Evolutionary conservation across 2,329 filamentous ascomycete species (phyloP).

Genomic region (Fusarium sp.): DNA sequence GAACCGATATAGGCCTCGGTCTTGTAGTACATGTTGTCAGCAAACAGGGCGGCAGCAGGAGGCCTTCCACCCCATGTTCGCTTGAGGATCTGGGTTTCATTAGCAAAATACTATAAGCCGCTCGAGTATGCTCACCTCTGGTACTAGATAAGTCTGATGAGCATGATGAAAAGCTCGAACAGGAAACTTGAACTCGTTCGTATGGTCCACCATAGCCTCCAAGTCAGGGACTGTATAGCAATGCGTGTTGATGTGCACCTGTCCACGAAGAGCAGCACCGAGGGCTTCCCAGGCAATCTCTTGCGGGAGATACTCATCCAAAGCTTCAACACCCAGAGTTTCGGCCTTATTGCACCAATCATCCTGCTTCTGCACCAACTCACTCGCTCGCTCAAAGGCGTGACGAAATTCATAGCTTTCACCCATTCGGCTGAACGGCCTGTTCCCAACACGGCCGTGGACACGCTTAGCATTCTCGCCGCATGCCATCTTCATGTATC

Average conservation of each 20-base stretch:
- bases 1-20: conserved; percentile 72
- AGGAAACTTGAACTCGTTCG: conserved; percentile 76
- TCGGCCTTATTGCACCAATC: conserved; percentile 74
- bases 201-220: conserved; percentile 76
- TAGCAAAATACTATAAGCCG: not conserved
- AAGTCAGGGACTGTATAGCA: conserved; percentile 78
- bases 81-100: conserved; percentile 59
- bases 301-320: conserved; percentile 69
- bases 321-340: conserved; percentile 57
- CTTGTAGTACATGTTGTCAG: conserved; percentile 80
- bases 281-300: conserved; percentile 73
- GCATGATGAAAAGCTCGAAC: conserved; percentile 77
- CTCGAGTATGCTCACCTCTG: conserved; percentile 59
- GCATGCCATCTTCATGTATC: conserved; percentile 83
- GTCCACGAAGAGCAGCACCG: conserved; percentile 70
- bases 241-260: conserved; percentile 76
- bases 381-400: conserved; percentile 71
- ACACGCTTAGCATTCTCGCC: conserved; percentile 75
- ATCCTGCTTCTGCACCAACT: conserved; percentile 68
- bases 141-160: conserved; percentile 73
- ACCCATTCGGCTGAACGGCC: conserved; percentile 70
- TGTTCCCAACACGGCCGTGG: conserved; percentile 65
- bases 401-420: conserved; percentile 77
- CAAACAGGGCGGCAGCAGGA: conserved; percentile 72
- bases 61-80: conserved; percentile 64